Base-by-base conservation (phyloP, 73 alveolate genomes). In the Urostyla sp. region DNA sequence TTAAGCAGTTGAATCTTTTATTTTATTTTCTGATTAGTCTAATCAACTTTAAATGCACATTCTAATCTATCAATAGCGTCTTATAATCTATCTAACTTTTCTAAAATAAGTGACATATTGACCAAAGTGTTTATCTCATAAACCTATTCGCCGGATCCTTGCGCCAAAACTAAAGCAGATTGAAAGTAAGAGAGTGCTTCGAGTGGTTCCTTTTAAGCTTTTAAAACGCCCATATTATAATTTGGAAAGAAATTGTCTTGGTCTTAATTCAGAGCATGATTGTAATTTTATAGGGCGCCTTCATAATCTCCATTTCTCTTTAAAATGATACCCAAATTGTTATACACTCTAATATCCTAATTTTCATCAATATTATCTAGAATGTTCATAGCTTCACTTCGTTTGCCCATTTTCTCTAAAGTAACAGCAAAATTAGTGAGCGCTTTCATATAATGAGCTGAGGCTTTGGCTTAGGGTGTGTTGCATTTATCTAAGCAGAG, bases 361-460 rank as follows among this genome's bases (percentile, higher is more conserved):
- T 36, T 15, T 10, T 40, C 24, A 0, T 20, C 44, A 8, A 63
- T 10, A 34, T n/a, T 49, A 34, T 73, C 73, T 20, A 73, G 54
- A 1, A 73, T 3, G 20, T 44, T 30, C 16, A 52, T 51, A 20
- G 87, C 74, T 21, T 74, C 80, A 0, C 37, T 67, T 32, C 87
- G 56, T 50, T 53, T 36, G n/a, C 92, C 92, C 55, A 58, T 27
- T 36, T 84, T 73, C 46, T 84, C 87, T 4, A 34, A 72, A 21
- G 88, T 54, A 0, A 84, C 80, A 0, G 92, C 92, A 44, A 37
- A 34, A 35, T 84, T 80, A 28, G 92, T 84, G 0, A 35, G 36
- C 5, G 84, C 87, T 46, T 84, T 84, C 10, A 63, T 20, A 40
- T 63, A 63, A n/a, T n/a, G n/a, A n/a, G n/a, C n/a, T n/a, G n/a